Percentiles rank a stretch among this genome's conserved stretches.
Evolutionary conservation across 2,329 filamentous ascomycete species (phyloP).

Genomic region (Ophiostoma novo-ulmi): DNA sequence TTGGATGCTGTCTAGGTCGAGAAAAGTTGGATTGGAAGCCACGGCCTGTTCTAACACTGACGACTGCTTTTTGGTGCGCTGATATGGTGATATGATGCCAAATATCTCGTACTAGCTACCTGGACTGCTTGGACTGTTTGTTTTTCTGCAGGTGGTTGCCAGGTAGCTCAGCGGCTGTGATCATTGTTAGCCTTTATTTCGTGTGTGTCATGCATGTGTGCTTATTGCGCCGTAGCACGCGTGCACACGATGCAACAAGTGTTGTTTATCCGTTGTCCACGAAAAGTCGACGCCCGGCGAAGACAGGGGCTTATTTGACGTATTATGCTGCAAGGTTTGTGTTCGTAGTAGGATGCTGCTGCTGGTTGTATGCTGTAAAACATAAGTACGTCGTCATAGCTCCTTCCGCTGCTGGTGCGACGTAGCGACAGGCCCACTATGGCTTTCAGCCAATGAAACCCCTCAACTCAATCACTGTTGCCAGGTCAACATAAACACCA

Average conservation of each 20-base stretch:
- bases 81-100: neutral
- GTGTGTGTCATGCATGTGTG: neutral
- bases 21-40: too few relatives aligned
- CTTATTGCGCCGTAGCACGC: too few relatives aligned
- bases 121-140: neutral
- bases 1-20: neutral
- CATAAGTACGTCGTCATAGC: constrained; percentile 10
- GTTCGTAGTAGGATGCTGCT: neutral
- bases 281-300: neutral
- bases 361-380: neutral
- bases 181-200: neutral
- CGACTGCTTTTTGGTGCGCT: neutral
- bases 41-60: neutral
- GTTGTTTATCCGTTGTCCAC: neutral
- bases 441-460: constrained; percentile 8
- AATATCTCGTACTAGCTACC: neutral
- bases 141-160: constrained; percentile 10
- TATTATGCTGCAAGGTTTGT: neutral
- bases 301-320: constrained; percentile 1
- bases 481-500: constrained; percentile 20
- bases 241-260: neutral
- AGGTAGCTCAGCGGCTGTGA: constrained; percentile 2
- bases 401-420: constrained; percentile 6
- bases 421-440: neutral
- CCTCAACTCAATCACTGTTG: neutral